Base-by-base conservation (phyloP, 257 asterid genomes). In the Buddleja alternifolia region DNA sequence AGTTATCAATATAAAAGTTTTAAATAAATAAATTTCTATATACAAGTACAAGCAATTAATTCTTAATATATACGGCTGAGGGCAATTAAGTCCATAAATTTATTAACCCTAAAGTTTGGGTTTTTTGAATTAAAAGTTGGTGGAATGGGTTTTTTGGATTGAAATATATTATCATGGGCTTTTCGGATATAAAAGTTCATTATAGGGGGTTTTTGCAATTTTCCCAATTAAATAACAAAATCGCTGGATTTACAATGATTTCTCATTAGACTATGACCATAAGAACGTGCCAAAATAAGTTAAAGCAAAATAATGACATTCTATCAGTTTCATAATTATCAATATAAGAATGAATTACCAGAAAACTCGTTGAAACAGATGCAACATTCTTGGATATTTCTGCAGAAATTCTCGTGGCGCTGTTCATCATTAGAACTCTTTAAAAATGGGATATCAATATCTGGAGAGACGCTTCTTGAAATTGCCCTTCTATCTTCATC, bases 361-460 rank as follows among this genome's bases (percentile, higher is more conserved):
- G 86, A 67, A 81, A 75, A 80, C 73, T 90, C 93, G 70, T 80
- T 74, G 75, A 79, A 83, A 84, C 98, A 93, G 61, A 93, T 88
- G 81, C 86, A 73, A 73, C 98, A 93, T 69, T 81, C 83, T 41
- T 93, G 98, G 71, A 90, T 72, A 81, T 77, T 85, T 77, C 71
- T 80, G 78, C 83, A 72, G 74, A 93, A 93, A 78, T 76, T 80
- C 69, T 90, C 93, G 46, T 72, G 86, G 63, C 67, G 74, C 25
- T 86, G 86, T 73, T 87, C 93, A 40, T 88, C 96, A 52, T 84
- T 86, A 76, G 88, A 90, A 74, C 83, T 80, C 87, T 83, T 88
- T 66, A 93, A 55, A 0, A 36, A 60, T 61, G 90, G 92, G 84
- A 93, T 81, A 73, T 90, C 99, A 67, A 79, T 57, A 60, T 88